These are phyloP conservation scores for Phoma sp. DNA, from an alignment of 2,329 filamentous ascomycete genomes.

Conservation along the genomic window DNA sequence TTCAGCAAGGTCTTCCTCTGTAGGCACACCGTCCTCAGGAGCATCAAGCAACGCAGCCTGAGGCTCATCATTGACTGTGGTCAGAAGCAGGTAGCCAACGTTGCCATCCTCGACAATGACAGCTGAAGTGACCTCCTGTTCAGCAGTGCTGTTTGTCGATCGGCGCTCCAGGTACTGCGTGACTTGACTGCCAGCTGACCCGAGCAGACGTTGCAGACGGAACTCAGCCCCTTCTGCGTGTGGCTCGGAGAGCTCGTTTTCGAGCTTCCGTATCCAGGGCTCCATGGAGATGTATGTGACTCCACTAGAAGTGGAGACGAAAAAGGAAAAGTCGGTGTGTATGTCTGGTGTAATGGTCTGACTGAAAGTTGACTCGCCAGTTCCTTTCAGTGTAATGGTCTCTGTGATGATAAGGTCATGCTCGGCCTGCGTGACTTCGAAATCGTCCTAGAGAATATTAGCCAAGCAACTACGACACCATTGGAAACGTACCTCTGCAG, in stretches of 20 bases:
- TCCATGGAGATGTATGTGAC: constrained; percentile 64
- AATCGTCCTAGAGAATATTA: constrained; percentile 28
- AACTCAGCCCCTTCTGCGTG: constrained; percentile 62
- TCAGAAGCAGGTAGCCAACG: constrained; percentile 65
- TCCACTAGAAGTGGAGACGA: constrained; percentile 62
- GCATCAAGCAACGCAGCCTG: constrained; percentile 62
- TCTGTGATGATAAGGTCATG: constrained; percentile 51
- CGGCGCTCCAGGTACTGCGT: constrained; percentile 56
- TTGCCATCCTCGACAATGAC: constrained; percentile 65
- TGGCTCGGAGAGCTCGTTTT: constrained; percentile 62
- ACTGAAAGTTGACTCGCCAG: constrained; percentile 48
- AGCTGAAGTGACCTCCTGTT: constrained; percentile 53
- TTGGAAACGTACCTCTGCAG: constrained; percentile 41
- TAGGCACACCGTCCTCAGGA: constrained; percentile 46
- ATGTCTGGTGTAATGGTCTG: constrained; percentile 65
- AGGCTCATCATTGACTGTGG: constrained; percentile 56
- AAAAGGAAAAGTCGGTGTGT: constrained; percentile 64
- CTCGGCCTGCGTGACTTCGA: constrained; percentile 25
- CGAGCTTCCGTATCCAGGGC: constrained; percentile 64
- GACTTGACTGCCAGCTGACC: constrained; percentile 58
- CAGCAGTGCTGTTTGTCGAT: constrained; percentile 21
- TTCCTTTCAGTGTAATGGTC: constrained; percentile 44
- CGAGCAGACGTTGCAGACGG: constrained; percentile 63
- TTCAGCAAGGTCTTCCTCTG: constrained; percentile 37
- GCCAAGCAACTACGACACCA: neutral